phyloP scores from a whole-genome alignment of 208 protist species.

The Blastocrithidia nonstop region DNA sequence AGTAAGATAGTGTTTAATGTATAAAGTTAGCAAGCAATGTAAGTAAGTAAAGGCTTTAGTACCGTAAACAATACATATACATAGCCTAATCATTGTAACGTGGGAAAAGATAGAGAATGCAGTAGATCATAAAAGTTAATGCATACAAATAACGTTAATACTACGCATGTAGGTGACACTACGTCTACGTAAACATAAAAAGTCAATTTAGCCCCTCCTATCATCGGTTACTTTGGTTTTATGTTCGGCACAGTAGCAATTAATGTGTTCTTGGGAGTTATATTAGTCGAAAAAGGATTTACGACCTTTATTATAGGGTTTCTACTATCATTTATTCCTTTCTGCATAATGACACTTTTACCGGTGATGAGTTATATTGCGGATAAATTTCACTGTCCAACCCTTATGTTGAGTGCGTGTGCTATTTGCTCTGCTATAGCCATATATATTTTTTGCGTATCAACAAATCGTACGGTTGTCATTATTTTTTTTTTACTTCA shows the following conservation, averaged over 20 bases:
- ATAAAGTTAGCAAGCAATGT: too few relatives aligned
- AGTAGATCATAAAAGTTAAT: too few relatives aligned
- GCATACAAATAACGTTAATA: too few relatives aligned
- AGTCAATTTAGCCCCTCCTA: too few relatives aligned
- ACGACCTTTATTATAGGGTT: slow-evolving; percentile 13
- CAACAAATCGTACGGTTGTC: neutral
- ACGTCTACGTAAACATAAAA: too few relatives aligned
- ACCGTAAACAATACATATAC: too few relatives aligned
- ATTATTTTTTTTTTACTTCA: slow-evolving; percentile 13
- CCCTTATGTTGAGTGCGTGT: slow-evolving; percentile 11
- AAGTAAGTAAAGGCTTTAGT: too few relatives aligned
- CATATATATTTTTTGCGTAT: slow-evolving; percentile 8
- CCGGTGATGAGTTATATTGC: slow-evolving; percentile 27
- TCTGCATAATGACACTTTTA: slow-evolving; percentile 17
- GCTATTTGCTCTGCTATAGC: slow-evolving; percentile 3
- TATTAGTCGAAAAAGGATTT: slow-evolving; percentile 24
- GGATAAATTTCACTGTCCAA: slow-evolving; percentile 22
- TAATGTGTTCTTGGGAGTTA: slow-evolving; percentile 13
- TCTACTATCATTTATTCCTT: slow-evolving; percentile 11
- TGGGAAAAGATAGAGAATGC: too few relatives aligned
- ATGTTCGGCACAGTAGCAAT: slow-evolving; percentile 17
- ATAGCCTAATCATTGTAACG: too few relatives aligned
- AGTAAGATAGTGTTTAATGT: too few relatives aligned
- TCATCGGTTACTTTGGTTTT: slow-evolving; percentile 21
- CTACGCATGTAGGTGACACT: too few relatives aligned